Percentiles rank a stretch among this genome's conserved stretches.
These are phyloP conservation scores for Colletotrichum spaethianum DNA, from an alignment of 2,329 filamentous ascomycete genomes.

Conservation along the genomic window DNA sequence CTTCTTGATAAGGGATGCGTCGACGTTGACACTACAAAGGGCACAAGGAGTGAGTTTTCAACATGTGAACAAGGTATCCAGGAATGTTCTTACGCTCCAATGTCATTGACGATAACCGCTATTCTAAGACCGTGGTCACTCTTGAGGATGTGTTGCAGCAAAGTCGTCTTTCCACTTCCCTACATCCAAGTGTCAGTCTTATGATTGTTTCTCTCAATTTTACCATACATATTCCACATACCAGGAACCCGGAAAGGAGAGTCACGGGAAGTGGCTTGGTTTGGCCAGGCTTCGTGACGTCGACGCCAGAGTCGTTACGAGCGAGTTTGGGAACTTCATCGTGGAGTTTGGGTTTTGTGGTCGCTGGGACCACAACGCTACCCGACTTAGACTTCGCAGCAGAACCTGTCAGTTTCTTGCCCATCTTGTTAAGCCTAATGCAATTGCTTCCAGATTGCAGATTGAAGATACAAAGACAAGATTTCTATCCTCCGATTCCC, in stretches of 20 bases:
- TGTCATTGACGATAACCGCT: constrained; percentile 82
- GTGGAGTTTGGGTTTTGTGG: neutral
- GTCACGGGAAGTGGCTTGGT: constrained; percentile 67
- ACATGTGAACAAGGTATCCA: fast-evolving
- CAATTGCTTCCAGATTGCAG: no score
- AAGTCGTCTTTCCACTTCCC: constrained; percentile 80
- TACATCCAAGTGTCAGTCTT: constrained; percentile 45
- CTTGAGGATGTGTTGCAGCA: constrained; percentile 77
- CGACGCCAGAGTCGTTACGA: constrained; percentile 33
- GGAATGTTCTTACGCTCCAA: constrained; percentile 64
- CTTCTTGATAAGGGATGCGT: constrained; percentile 72
- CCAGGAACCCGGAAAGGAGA: constrained; percentile 72
- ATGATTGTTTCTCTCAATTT: fast-evolving
- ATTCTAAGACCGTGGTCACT: constrained; percentile 78
- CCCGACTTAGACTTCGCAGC: constrained; percentile 22
- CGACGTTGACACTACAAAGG: constrained; percentile 71
- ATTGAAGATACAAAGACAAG: neutral
- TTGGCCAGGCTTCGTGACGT: constrained; percentile 2
- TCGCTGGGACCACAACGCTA: neutral
- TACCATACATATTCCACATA: constrained; percentile 45
- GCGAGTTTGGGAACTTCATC: constrained; percentile 21
- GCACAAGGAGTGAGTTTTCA: neutral
- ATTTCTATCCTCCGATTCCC: neutral
- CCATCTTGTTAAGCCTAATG: constrained; percentile 2
- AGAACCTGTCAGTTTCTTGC: constrained; percentile 29